Conservation (phyloP, 225 moss, liverwort and hornwort species). For the Polytrichum formosum region DNA sequence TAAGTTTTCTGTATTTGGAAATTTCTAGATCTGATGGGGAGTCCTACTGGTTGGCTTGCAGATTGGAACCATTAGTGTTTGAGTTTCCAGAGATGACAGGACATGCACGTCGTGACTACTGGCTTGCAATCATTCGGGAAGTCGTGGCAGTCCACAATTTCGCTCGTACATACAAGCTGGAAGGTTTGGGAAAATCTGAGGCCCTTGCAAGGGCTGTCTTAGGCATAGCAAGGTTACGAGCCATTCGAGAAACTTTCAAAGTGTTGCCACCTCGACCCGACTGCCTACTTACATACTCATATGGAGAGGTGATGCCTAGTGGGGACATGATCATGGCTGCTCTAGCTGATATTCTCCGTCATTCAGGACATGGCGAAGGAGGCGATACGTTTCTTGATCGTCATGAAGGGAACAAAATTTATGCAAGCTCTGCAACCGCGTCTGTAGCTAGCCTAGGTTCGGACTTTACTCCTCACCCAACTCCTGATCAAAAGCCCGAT, state of each 20-base stretch:
- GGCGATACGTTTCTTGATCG: slow-evolving; percentile 49
- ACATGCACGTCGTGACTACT: slow-evolving; percentile 81
- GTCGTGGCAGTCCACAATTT: slow-evolving; percentile 64
- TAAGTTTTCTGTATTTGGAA: too few relatives aligned
- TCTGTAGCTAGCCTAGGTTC: slow-evolving; percentile 49
- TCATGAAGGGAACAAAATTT: slow-evolving; percentile 49
- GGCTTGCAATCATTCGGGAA: slow-evolving; percentile 82
- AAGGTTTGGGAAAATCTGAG: slow-evolving; percentile 65
- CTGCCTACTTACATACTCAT: slow-evolving; percentile 79
- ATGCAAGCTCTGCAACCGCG: slow-evolving; percentile 54
- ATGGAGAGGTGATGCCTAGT: slow-evolving; percentile 82
- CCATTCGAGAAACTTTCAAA: slow-evolving; percentile 74
- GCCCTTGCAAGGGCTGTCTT: slow-evolving; percentile 80
- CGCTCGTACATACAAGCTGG: slow-evolving; percentile 59
- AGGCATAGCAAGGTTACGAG: slow-evolving; percentile 75
- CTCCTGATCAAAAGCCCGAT: slow-evolving; percentile 32
- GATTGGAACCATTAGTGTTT: slow-evolving; percentile 70
- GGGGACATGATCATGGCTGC: slow-evolving; percentile 89
- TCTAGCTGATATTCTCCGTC: slow-evolving; percentile 71
- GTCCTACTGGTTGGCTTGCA: slow-evolving; percentile 30
- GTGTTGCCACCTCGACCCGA: slow-evolving; percentile 67
- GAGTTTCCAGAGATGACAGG: slow-evolving; percentile 89
- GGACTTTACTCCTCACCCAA: slow-evolving; percentile 40
- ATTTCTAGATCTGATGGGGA: neutral
- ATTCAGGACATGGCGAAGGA: slow-evolving; percentile 30